Conservation (phyloP, 345 rosid species). For the Eucalyptus cladocalyx region DNA sequence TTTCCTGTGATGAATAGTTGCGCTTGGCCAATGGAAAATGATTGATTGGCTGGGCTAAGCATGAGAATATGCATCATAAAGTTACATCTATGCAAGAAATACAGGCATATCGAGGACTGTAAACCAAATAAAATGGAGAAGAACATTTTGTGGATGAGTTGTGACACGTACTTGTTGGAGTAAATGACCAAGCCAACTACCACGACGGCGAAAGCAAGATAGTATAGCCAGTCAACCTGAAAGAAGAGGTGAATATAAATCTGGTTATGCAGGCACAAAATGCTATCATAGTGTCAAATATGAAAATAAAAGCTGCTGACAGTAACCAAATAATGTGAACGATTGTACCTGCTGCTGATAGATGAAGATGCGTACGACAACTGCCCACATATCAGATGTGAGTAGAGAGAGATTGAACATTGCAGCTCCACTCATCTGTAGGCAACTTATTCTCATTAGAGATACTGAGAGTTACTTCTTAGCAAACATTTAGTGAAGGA, state of each 20-base stretch:
- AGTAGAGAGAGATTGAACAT: conserved; percentile 47
- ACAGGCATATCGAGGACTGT: neutral
- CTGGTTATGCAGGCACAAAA: neutral
- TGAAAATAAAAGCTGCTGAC: neutral
- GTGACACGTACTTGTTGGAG: conserved; percentile 13
- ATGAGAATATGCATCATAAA: neutral
- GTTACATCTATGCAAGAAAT: neutral
- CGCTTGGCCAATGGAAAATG: neutral
- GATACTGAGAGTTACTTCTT: neutral
- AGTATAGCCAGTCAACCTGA: conserved; percentile 57
- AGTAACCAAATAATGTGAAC: neutral
- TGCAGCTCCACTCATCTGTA: conserved; percentile 43
- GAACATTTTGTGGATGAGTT: neutral
- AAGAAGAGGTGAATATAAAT: neutral
- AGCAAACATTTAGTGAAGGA: neutral
- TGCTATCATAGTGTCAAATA: neutral
- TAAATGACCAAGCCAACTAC: conserved; percentile 30
- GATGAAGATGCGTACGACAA: conserved; percentile 26
- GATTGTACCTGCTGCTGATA: conserved; percentile 32
- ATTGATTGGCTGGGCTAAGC: neutral
- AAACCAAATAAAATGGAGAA: neutral
- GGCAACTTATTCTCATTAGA: neutral
- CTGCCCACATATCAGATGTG: conserved; percentile 58
- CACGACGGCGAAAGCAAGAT: conserved; percentile 21
- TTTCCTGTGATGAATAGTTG: neutral